Percentiles rank a stretch among this genome's conserved stretches.
Evolutionary conservation across 2,329 filamentous ascomycete species (phyloP).

Genomic region (Knoxdaviesia proteae): DNA sequence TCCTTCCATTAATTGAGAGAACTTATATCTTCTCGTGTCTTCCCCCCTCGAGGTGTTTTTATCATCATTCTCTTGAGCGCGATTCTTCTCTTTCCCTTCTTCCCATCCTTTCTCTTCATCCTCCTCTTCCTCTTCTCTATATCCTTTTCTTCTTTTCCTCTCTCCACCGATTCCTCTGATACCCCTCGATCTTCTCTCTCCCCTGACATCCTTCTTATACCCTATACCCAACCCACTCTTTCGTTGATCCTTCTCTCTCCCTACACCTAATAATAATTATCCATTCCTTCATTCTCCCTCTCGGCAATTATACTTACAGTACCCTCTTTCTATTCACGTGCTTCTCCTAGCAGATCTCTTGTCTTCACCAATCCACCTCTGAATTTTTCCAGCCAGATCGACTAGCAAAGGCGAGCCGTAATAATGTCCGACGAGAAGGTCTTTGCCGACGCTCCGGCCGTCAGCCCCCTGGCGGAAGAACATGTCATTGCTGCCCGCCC

Average conservation of each 20-base stretch:
- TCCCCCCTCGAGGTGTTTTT: background rate
- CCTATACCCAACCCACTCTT: conserved; percentile 1
- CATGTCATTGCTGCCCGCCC: conserved; percentile 15
- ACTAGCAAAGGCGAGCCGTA: no score
- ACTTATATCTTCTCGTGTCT: background rate
- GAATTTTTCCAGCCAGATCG: no score
- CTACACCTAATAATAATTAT: conserved; percentile 1
- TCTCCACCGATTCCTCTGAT: conserved; percentile 1
- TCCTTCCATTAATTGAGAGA: no score
- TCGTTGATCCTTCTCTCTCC: background rate
- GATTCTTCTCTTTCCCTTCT: conserved; percentile 3
- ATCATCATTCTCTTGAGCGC: background rate
- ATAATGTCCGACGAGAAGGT: conserved; percentile 4
- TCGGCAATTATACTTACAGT: background rate
- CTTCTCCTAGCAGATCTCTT: background rate
- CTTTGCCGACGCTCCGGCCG: background rate
- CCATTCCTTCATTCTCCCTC: background rate
- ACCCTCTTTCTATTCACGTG: background rate
- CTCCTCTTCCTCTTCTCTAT: background rate
- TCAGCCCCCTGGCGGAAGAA: conserved; percentile 1
- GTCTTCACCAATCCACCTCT: no score
- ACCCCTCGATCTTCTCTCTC: background rate
- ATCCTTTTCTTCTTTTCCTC: conserved; percentile 5
- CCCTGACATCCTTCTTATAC: conserved; percentile 1
- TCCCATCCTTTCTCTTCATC: conserved; percentile 1